Evolutionary conservation across 129 eudicot species (phyloP), one percentile per base, ranked within the genome.

Genomic region (Sambucus nigra): DNA sequence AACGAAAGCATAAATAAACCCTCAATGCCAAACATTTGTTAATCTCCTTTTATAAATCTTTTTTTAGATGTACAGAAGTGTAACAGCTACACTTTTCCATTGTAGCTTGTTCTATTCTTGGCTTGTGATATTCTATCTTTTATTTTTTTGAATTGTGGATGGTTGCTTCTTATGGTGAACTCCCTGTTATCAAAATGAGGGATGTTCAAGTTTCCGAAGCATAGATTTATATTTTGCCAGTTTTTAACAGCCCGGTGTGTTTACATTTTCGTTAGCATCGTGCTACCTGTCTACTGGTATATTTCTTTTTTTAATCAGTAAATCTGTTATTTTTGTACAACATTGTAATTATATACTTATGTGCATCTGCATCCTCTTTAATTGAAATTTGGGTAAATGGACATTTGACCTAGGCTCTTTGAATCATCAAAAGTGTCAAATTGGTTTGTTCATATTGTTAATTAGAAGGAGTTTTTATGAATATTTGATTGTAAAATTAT

Each of bases 1-100:
- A 82, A 66, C 77, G 81, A 49, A 77, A 82, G 91, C 91, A 75
- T 74, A 82, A 64, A 82, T 77, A 51, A 22, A 5, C 45, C 24
- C 7, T 31, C 66, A 60, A 11, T n/a, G 33, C 80, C 71, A 31
- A 53, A 53, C 53, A 53, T 26, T 24, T 12, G 20, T n/a, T n/a
- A n/a, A n/a, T n/a, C n/a, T n/a, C n/a, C n/a, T n/a, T n/a, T n/a
- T n/a, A n/a, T n/a, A 39, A 11, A 44, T 22, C 38, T 18, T 42
- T 22, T 16, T 35, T 2, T 35, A 35, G 42, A 7, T 35, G 42
- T 35, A 35, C 42, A 35, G 42, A 7, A n/a, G n/a, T n/a, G n/a
- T n/a, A n/a, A 21, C 51, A 38, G 5, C 69, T 64, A 11, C 75
- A 45, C 6, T 33, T 0, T 15, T 51, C 0, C 27, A 17, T 67